Percentiles rank a stretch among this genome's conserved stretches.
phyloP scores from a whole-genome alignment of 2,329 filamentous ascomycete genomes.

The Orbilia ellipsospora region DNA sequence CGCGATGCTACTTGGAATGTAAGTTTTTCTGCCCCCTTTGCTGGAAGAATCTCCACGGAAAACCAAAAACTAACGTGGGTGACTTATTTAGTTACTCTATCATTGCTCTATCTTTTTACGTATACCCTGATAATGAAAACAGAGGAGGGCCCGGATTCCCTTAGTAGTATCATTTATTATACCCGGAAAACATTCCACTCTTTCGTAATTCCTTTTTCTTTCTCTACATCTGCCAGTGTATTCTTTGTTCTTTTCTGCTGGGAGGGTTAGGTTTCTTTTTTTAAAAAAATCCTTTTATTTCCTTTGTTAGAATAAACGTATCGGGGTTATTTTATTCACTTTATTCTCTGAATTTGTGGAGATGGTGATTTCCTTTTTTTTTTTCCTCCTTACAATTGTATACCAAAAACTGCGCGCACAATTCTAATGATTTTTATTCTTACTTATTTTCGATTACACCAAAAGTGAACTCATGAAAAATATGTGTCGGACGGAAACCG shows the following conservation, averaged over 20 bases:
- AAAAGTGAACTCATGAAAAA: background rate
- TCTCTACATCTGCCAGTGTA: slow-evolving; percentile 1
- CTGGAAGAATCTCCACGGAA: too few relatives aligned
- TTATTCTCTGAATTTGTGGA: background rate
- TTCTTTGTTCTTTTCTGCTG: background rate
- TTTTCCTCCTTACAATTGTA: too few relatives aligned
- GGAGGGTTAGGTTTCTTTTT: too few relatives aligned
- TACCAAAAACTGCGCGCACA: background rate
- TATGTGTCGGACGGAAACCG: too few relatives aligned
- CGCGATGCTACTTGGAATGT: slow-evolving; percentile 74
- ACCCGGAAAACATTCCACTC: slow-evolving; percentile 17
- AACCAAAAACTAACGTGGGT: too few relatives aligned
- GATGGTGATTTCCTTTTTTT: too few relatives aligned
- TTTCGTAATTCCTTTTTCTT: slow-evolving; percentile 31
- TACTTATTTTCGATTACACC: background rate
- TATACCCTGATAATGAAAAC: slow-evolving; percentile 68
- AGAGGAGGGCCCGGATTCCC: slow-evolving; percentile 42
- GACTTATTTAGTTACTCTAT: slow-evolving; percentile 66
- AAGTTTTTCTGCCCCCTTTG: slow-evolving; percentile 58
- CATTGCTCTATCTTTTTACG: slow-evolving; percentile 71
- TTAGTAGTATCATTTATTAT: background rate
- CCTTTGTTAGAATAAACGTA: slow-evolving; percentile 45
- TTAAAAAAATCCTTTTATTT: slow-evolving; percentile 9
- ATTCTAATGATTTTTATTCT: background rate
- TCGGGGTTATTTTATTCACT: slow-evolving; percentile 23